A percentile compares a stretch with the other conserved stretches of the same genome.
Conservation (phyloP, 805 yeast genomes). For the Starmerella geochares region DNA sequence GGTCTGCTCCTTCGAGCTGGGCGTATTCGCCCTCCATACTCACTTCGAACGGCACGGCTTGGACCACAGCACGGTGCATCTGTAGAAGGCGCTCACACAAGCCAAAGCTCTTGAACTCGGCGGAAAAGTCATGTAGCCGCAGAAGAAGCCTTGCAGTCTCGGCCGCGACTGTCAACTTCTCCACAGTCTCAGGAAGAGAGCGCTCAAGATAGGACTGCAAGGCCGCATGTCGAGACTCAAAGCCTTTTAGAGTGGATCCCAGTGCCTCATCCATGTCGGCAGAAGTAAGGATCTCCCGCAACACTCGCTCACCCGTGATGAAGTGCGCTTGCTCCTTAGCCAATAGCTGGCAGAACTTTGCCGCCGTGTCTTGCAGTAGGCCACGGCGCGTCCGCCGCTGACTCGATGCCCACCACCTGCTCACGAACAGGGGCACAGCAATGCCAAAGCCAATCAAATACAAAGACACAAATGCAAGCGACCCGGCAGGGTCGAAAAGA, state of each 20-base stretch:
- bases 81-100: constrained; percentile 52
- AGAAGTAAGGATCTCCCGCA: constrained; percentile 50
- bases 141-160: constrained; percentile 54
- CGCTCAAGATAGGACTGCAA: constrained; percentile 54
- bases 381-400: constrained; percentile 74
- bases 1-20: constrained; percentile 69
- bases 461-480: constrained; percentile 51
- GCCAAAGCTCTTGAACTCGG: constrained; percentile 64
- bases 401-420: constrained; percentile 82
- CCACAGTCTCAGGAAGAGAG: constrained; percentile 33
- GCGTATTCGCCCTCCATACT: constrained; percentile 50
- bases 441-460: constrained; percentile 69
- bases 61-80: constrained; percentile 59
- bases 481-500: constrained; percentile 70
- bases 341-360: constrained; percentile 56
- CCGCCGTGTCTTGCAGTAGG: constrained; percentile 74
- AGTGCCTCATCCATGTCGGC: constrained; percentile 43
- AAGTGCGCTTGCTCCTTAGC: constrained; percentile 49
- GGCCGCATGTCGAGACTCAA: constrained; percentile 42
- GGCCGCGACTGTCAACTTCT: constrained; percentile 49
- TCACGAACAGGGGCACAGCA: constrained; percentile 69
- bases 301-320: constrained; percentile 47
- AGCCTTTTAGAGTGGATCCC: constrained; percentile 34
- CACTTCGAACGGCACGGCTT: constrained; percentile 53
- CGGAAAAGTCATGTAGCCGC: constrained; percentile 72